Evolutionary conservation across 1,284 basidiomycete species (phyloP).

Genomic region (Puccinia novopanici): DNA sequence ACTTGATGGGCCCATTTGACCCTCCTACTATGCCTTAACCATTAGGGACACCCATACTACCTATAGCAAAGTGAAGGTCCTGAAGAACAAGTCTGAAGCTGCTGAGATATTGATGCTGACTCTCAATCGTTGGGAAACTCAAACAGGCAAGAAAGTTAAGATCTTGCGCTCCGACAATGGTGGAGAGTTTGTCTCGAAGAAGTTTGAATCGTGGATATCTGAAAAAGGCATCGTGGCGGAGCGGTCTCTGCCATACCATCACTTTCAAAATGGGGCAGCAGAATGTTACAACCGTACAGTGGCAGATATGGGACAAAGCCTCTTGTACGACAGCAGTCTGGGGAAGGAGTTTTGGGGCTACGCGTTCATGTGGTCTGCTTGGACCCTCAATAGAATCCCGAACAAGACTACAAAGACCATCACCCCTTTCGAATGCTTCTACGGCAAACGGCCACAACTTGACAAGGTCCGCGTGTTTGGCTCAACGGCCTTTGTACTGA

Average conservation of each 20-base stretch:
- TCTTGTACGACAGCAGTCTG: neutral
- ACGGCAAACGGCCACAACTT: neutral
- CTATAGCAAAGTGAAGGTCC: neutral
- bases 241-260: neutral
- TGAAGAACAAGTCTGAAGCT: neutral
- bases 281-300: neutral
- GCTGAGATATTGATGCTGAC: neutral
- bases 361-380: constrained; percentile 2
- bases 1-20: neutral
- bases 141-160: neutral
- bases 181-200: neutral
- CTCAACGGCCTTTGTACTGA: neutral
- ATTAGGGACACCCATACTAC: neutral
- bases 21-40: neutral
- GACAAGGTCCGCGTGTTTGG: neutral
- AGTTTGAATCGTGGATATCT: neutral
- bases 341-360: neutral
- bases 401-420: neutral
- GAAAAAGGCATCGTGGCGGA: neutral
- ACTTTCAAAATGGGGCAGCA: neutral
- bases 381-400: neutral
- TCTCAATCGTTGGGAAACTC: neutral
- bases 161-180: neutral
- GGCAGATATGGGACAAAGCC: neutral
- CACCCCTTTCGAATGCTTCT: neutral